Base-by-base conservation (phyloP, 2,329 filamentous ascomycete species). In the Stagonosporopsis cucurbitacearum region DNA sequence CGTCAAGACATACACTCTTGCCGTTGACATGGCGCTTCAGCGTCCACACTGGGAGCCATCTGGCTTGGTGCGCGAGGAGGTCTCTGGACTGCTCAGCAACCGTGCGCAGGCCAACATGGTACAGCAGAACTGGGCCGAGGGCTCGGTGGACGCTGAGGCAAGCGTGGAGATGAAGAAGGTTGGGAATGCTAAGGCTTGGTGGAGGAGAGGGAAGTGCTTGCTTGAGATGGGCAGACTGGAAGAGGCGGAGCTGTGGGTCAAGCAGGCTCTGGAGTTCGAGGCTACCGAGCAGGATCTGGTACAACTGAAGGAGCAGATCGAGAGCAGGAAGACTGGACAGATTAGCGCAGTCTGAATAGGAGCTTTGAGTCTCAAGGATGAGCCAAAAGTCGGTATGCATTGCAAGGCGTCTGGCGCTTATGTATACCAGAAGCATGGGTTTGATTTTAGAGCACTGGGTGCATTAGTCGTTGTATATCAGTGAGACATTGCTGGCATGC, bases 181-280 rank as follows among this genome's bases (percentile, higher is more conserved):
- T 37, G 92, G 89, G 35, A 98, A 99, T 75, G 87, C 91, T 1
- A 98, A 98, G 85, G 93, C 88, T 0, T 98, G 94, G 92, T 97
- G 92, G 88, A 83, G 95, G 59, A 82, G 91, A 59, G 95, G 91
- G 9, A 87, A 87, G 79, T 96, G 92, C 72, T 77, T 98, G 71
- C 78, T 89, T 63, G 95, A 99, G 85, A 98, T 98, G 95, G 89
- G 90, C 1, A 78, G 94, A 58, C 78, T 91, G 69, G 87, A 90
- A 51, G 94, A 98, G 84, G 92, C 93, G 1, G 82, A 82, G 67
- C 86, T 88, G 60, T 96, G 92, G 86, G 83, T 96, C 36, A 84
- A 83, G 63, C 83, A 86, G 71, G 92, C 86, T 0, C 76, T 96
- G 54, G 94, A 96, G 80, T 87, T 93, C 73, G 92, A 96, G 79